Base-by-base conservation (phyloP, 768 basidiomycete genomes). In the Tricholoma flavovirens region DNA sequence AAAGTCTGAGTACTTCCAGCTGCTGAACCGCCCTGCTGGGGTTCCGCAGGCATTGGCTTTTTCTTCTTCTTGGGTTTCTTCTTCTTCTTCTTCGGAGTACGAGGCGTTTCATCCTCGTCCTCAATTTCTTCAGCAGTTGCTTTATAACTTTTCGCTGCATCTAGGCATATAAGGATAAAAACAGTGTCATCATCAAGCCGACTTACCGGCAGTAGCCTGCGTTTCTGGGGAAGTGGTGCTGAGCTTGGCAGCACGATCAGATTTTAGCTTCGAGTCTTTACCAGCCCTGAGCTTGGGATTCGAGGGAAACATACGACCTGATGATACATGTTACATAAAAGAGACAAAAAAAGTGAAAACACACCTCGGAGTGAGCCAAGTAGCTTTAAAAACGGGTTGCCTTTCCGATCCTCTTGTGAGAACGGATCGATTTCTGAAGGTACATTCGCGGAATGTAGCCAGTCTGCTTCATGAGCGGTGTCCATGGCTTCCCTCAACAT, bases 341-440 rank as follows among this genome's bases (percentile, higher is more conserved):
- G n/a, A 36, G 0, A 53, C 11, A 15, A 42, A 46, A 29, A 5
- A 35, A 17, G 26, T 30, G n/a, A 9, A 15, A 40, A 59, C 70
- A 33, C 54, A 84, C 90, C 90, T 81, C 85, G 78, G 56, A 93
- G 67, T 12, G 87, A 85, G 33, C 85, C 84, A 59, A 93, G 73
- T 33, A 91, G 68, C 66, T 85, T 90, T 62, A 92, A 67, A 67
- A 93, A 91, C 0, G 89, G 87, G 64, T 93, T 93, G 17, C 77
- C 81, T 64, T 84, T 85, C 52, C 77, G 74, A 52, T 81, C 77
- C 21, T 83, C 81, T 11, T 74, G 67, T 38, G 74, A 66, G 48
- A 78, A 76, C 49, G 79, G 74, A 52, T 82, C 73, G 4, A 78
- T 73, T 6, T 74, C 73, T 14, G 67, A 65, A 12, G 69, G 67